Evolutionary conservation across 2,329 filamentous ascomycete species (phyloP).

Genomic region (Fusarium sp.): DNA sequence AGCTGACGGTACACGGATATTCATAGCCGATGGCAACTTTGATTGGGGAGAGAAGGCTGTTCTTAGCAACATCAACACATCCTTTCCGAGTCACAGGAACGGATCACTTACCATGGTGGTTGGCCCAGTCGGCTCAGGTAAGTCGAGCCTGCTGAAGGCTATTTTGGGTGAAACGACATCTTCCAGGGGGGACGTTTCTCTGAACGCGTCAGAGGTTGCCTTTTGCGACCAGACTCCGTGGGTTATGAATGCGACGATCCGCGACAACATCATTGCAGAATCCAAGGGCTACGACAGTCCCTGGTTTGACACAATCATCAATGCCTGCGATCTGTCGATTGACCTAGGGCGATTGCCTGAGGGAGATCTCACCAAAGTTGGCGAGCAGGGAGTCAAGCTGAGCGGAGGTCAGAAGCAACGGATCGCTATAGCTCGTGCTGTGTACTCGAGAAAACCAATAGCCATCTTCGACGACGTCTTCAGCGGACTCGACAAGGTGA

Average conservation of each 20-base stretch:
- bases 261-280: constrained; percentile 55
- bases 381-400: constrained; percentile 53
- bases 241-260: constrained; percentile 54
- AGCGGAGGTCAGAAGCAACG: constrained; percentile 56
- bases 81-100: constrained; percentile 33
- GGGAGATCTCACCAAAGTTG: constrained; percentile 49
- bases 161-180: constrained; percentile 50
- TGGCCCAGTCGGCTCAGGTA: constrained; percentile 53
- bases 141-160: constrained; percentile 52
- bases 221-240: constrained; percentile 54
- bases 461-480: constrained; percentile 59
- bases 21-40: constrained; percentile 47
- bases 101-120: constrained; percentile 51
- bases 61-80: constrained; percentile 45
- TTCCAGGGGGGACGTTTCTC: constrained; percentile 41
- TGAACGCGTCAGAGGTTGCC: constrained; percentile 45
- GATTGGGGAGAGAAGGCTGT: constrained; percentile 49
- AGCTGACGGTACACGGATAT: constrained; percentile 21
- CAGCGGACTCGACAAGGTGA: constrained; percentile 59
- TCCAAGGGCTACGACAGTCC: constrained; percentile 48
- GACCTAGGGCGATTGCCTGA: constrained; percentile 49
- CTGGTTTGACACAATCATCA: constrained; percentile 53
- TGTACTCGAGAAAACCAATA: constrained; percentile 53
- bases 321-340: constrained; percentile 53
- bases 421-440: constrained; percentile 53